Percentiles rank a stretch among this genome's conserved stretches.
phyloP scores from a whole-genome alignment of 2,329 filamentous ascomycete genomes.

The Hypoxylon sp. region DNA sequence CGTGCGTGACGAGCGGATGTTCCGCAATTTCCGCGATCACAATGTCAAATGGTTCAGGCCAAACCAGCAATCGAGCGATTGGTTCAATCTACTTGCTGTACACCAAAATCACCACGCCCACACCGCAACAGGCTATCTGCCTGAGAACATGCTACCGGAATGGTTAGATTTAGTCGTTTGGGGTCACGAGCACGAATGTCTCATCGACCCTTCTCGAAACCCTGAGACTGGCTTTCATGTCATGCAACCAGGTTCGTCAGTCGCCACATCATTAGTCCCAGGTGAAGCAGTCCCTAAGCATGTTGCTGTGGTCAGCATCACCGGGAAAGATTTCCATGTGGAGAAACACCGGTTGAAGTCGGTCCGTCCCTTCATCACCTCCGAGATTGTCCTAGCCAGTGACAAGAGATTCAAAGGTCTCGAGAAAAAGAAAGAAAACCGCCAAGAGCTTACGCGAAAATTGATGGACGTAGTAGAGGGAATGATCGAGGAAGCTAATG shows the following conservation, averaged over 20 bases:
- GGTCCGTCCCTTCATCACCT: constrained; percentile 91
- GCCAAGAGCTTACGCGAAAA: constrained; percentile 81
- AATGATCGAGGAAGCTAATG: constrained; percentile 87
- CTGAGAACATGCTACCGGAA: constrained; percentile 91
- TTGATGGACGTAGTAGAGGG: constrained; percentile 85
- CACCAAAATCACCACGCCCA: constrained; percentile 97
- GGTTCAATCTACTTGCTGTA: constrained; percentile 96
- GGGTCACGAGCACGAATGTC: constrained; percentile 97
- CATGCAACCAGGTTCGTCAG: constrained; percentile 96
- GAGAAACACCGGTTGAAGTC: constrained; percentile 88
- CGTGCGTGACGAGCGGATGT: constrained; percentile 93
- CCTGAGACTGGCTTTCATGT: constrained; percentile 92
- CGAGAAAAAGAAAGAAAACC: constrained; percentile 85
- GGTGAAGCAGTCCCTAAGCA: constrained; percentile 94
- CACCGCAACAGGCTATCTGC: constrained; percentile 92
- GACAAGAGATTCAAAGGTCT: constrained; percentile 83
- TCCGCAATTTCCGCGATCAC: constrained; percentile 91
- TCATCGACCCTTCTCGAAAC: constrained; percentile 87
- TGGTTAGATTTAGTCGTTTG: constrained; percentile 94
- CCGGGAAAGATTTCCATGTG: constrained; percentile 83
- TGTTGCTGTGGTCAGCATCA: constrained; percentile 87
- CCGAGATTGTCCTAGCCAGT: constrained; percentile 82
- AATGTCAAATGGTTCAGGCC: constrained; percentile 96
- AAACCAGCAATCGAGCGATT: constrained; percentile 83
- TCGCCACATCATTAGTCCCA: constrained; percentile 91